Evolutionary conservation across 2,329 filamentous ascomycete genomes (phyloP), one percentile per base, ranked within the genome.

Genomic region (Geosmithia flava): DNA sequence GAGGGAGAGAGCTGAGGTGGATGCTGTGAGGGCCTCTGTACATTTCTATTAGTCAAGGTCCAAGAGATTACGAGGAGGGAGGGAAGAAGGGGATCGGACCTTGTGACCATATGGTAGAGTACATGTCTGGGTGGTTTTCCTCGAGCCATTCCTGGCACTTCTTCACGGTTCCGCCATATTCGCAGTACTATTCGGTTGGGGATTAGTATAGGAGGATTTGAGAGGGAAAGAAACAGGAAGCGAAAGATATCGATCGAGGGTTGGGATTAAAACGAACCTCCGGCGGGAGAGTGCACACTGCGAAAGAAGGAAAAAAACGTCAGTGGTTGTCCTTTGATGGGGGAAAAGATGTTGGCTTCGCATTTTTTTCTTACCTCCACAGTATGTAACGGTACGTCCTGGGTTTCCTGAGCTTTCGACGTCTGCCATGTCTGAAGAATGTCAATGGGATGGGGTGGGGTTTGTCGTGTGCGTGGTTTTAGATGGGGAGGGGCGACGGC

Each of bases 81-180:
- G 43, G 42, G 39, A 23, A 20, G 19, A 13, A 11, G 45, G 42
- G 37, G 46, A 44, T 56, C 68, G 53, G 71, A 91, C 89, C 88
- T 67, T 85, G 76, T 46, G 89, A 95, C 76, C 95, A 96, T 66
- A 98, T 77, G 58, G 73, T 72, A 52, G 78, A 67, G 67, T 95
- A 94, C 64, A 96, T 70, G 44, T 76, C 73, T 3, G 81, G 78
- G 58, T 95, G 76, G 54, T 81, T 76, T 54, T 82, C 78, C 59
- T 87, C 72, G 19, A 98, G 81, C 93, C 93, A 98, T 65, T 97
- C 90, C 67, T 91, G 85, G 71, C 93, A 98, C 71, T 96, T 98
- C 69, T 89, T 95, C 20, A 85, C 83, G 40, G 90, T 97, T 54
- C 90, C 91, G 61, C 93, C 93, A 68, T 96, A 97, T 70, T 98